A percentile compares a stretch with the other conserved stretches of the same genome.
phyloP scores from a whole-genome alignment of 2,329 filamentous ascomycete species.

The Sporothrix protearum region DNA sequence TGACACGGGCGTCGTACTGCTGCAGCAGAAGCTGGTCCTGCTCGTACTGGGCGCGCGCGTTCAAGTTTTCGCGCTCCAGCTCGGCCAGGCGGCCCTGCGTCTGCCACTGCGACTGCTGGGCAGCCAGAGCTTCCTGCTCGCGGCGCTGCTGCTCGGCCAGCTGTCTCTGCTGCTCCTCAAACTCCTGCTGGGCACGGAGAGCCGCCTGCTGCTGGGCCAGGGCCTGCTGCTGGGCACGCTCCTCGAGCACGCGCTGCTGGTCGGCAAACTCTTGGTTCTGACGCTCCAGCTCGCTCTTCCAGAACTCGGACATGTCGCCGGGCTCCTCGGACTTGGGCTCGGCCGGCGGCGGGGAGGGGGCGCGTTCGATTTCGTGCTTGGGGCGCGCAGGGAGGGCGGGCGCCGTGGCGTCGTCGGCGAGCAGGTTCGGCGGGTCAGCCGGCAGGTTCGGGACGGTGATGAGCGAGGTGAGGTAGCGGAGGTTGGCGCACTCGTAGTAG shows the following conservation, averaged over 20 bases:
- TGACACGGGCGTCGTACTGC: conserved; percentile 93
- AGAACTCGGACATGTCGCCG: conserved; percentile 95
- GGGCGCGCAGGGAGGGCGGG: conserved; percentile 78
- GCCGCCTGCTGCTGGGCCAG: conserved; percentile 77
- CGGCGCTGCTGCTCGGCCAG: conserved; percentile 85
- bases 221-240: conserved; percentile 79
- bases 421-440: conserved; percentile 84
- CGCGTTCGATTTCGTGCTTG: conserved; percentile 67
- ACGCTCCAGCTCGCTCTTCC: conserved; percentile 86
- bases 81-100: conserved; percentile 95
- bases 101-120: conserved; percentile 87
- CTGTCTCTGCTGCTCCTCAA: conserved; percentile 87
- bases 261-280: conserved; percentile 95
- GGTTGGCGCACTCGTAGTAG: conserved; percentile 98
- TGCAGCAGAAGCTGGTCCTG: conserved; percentile 96
- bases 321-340: conserved; percentile 72
- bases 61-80: conserved; percentile 89
- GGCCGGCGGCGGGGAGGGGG: conserved; percentile 67
- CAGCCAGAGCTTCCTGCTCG: conserved; percentile 83
- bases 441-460: conserved; percentile 96
- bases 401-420: conserved; percentile 78
- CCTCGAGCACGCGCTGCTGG: conserved; percentile 83
- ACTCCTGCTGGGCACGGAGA: conserved; percentile 85
- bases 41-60: conserved; percentile 91
- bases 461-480: conserved; percentile 91